Evolutionary conservation across 306 rosid genomes (phyloP).

Genomic region (Quercus ilex): DNA sequence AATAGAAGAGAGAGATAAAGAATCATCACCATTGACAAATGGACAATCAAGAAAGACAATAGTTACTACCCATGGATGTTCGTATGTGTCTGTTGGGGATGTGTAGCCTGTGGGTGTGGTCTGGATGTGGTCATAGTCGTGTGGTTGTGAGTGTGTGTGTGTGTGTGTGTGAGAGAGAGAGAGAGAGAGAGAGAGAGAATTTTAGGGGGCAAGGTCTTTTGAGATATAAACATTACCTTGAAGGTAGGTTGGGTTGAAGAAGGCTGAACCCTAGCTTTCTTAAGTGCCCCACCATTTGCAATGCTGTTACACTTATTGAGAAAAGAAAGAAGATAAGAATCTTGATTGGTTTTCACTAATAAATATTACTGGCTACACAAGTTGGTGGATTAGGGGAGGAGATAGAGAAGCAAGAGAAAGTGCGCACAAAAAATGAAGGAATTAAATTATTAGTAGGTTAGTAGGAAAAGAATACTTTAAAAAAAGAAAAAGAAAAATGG

Average conservation of each 20-base stretch:
- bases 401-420: background rate
- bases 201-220: constrained; percentile 3
- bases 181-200: background rate
- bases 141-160: constrained; percentile 20
- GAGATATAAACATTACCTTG: constrained; percentile 57
- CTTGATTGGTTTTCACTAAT: background rate
- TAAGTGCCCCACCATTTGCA: constrained; percentile 72
- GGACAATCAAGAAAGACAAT: constrained; percentile 88
- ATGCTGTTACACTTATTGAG: constrained; percentile 67
- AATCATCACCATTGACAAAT: constrained; percentile 45
- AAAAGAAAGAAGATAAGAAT: constrained; percentile 6
- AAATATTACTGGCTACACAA: background rate
- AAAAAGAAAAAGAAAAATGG: no score
- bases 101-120: constrained; percentile 5
- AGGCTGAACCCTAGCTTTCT: constrained; percentile 95
- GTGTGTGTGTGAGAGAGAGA: constrained; percentile 28
- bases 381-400: background rate
- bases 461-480: background rate
- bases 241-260: constrained; percentile 73
- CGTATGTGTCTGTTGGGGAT: constrained; percentile 20
- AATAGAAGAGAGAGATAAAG: constrained; percentile 37
- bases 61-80: constrained; percentile 35
- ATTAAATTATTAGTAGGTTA: background rate
- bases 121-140: background rate
- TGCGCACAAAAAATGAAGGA: background rate